Evolutionary conservation across 306 rosid species (phyloP), one percentile per base, ranked within the genome.

Genomic region (Casuarina equisetifolia): DNA sequence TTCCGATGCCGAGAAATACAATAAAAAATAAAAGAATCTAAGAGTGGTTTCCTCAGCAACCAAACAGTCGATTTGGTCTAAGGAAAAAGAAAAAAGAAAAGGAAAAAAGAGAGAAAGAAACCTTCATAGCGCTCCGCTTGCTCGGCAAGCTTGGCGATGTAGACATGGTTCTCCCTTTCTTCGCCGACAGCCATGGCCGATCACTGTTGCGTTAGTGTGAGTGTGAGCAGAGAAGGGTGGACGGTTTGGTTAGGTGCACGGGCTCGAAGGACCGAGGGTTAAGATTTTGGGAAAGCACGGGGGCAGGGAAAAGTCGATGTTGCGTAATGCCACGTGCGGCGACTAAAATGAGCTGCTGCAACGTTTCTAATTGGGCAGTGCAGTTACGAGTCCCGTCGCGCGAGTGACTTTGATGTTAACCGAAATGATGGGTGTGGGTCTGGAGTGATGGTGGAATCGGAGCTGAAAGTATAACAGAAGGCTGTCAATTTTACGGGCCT

Each of bases 71-170:
- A 55, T 20, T 55, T 6, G 70, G 49, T 1, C 2, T 0, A 16
- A 40, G 0, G 6, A 39, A 2, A 5, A 63, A 2, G 58, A 11
- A 5, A 0, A 39, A 77, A 10, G n/a, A 51, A 2, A 5, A 63
- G 3, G 58, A 11, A 5, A 0, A 39, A 77, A 10, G n/a, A 51
- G 39, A 57, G 42, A 64, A 20, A 25, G 0, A 11, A 6, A 86
- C 84, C 86, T 50, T 89, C 93, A 64, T 89, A 87, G 82, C 93
- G 93, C 73, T 89, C 93, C 43, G 93, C 93, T 73, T 90, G 91
- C 71, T 89, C 91, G n/a, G 91, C 88, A 40, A 89, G 89, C 86
- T 89, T 89, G 48, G 93, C 93, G 63, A 54, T 59, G 86, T 90
- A 90, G 76, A 90, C 87, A 74, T 73, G 77, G 84, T 44, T 87